A percentile compares a stretch with the other conserved stretches of the same genome.
phyloP scores from a whole-genome alignment of 192 early-diverging fungal genomes.

The Linnemannia schmuckeri region DNA sequence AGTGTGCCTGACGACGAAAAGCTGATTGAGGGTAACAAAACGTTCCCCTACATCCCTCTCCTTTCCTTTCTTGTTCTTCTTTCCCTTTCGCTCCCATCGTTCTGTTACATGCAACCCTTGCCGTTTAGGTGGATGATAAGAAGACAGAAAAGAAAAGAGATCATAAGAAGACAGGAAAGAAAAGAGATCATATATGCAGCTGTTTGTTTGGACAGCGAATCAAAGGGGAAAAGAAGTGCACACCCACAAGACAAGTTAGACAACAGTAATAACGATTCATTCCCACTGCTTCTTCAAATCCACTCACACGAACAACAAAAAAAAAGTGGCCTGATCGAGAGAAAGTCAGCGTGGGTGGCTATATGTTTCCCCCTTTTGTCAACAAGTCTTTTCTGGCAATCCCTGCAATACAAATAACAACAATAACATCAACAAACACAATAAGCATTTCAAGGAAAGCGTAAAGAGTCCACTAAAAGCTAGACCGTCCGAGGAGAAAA shows the following conservation, averaged over 20 bases:
- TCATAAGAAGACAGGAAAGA: neutral
- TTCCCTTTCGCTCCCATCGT: neutral
- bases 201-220: neutral
- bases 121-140: neutral
- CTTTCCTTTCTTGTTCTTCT: neutral
- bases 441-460: neutral
- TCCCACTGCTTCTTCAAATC: neutral
- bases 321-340: neutral
- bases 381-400: neutral
- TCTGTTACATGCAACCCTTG: neutral
- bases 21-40: constrained; percentile 64
- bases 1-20: constrained; percentile 69
- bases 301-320: neutral
- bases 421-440: neutral
- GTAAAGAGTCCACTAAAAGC: neutral
- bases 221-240: neutral
- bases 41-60: neutral
- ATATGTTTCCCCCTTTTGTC: neutral
- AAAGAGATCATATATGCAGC: neutral
- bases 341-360: neutral
- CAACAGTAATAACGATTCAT: neutral
- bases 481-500: neutral
- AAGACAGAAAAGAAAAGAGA: too few relatives aligned
- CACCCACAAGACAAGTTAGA: neutral
- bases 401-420: neutral